Evolutionary conservation across 2,329 filamentous ascomycete species (phyloP).

Genomic region (Colletotrichum abscissum): DNA sequence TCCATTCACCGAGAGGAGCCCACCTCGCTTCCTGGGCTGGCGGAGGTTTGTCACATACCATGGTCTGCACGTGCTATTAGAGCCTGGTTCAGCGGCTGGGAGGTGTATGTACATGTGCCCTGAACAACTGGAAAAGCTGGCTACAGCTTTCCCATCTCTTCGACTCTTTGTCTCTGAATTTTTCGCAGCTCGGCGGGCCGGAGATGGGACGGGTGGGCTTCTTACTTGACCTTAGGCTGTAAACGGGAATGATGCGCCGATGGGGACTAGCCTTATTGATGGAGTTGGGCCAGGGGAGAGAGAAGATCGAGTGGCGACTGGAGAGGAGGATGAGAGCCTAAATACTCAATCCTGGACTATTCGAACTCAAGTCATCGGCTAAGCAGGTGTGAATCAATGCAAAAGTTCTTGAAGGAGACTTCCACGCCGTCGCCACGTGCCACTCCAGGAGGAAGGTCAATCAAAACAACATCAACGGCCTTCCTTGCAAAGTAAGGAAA

Average conservation of each 20-base stretch:
- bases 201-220: neutral
- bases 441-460: neutral
- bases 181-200: neutral
- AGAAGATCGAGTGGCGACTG: neutral
- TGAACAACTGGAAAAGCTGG: neutral
- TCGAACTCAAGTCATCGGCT: neutral
- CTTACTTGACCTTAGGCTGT: neutral
- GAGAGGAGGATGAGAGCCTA: too few relatives aligned
- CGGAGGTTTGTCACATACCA: neutral
- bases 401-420: too few relatives aligned
- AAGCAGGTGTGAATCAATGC: neutral
- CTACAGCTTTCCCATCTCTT: neutral
- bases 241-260: conserved; percentile 5
- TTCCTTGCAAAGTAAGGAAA: neutral
- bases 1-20: neutral
- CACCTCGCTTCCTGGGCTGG: too few relatives aligned
- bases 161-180: neutral
- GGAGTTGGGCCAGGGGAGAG: neutral
- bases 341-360: too few relatives aligned
- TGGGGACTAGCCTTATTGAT: neutral
- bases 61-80: neutral
- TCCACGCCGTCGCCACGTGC: neutral
- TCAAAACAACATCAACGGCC: neutral
- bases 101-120: neutral
- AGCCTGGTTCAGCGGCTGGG: neutral